Evolutionary conservation across 768 basidiomycete genomes (phyloP).

Genomic region (Symmetrospora coprosmae): DNA sequence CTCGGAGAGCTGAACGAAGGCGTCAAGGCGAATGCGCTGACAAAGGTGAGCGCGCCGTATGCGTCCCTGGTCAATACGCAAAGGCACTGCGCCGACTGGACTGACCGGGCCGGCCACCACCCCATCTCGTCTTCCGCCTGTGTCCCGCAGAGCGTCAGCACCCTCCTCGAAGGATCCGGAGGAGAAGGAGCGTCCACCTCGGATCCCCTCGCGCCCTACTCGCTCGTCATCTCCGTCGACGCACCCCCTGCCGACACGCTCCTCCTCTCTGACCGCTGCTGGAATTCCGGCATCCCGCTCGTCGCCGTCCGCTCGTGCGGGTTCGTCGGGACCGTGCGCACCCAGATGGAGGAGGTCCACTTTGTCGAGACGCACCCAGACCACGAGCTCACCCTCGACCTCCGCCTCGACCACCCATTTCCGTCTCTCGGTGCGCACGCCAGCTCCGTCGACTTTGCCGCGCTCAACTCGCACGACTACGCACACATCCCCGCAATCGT

Average conservation of each 20-base stretch:
- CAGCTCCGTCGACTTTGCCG: constrained; percentile 52
- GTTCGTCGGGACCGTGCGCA: constrained; percentile 73
- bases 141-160: constrained; percentile 46
- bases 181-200: constrained; percentile 39
- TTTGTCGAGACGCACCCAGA: constrained; percentile 79
- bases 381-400: constrained; percentile 43
- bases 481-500: constrained; percentile 79
- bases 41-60: constrained; percentile 37
- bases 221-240: constrained; percentile 75
- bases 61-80: no score
- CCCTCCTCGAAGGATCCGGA: constrained; percentile 45
- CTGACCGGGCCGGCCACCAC: no score
- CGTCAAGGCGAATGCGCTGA: constrained; percentile 57
- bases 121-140: no score
- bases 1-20: constrained; percentile 75
- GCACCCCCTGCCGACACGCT: constrained; percentile 46
- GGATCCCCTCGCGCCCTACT: constrained; percentile 50
- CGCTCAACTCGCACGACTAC: constrained; percentile 78
- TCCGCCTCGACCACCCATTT: constrained; percentile 82
- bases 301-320: constrained; percentile 71
- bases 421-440: constrained; percentile 63
- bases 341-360: constrained; percentile 78
- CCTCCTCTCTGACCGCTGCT: constrained; percentile 42
- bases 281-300: constrained; percentile 44
- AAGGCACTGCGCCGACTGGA: no score